These are phyloP conservation scores for Pseudogymnoascus sp. DNA, from an alignment of 2,329 filamentous ascomycete species.

Conservation along the genomic window DNA sequence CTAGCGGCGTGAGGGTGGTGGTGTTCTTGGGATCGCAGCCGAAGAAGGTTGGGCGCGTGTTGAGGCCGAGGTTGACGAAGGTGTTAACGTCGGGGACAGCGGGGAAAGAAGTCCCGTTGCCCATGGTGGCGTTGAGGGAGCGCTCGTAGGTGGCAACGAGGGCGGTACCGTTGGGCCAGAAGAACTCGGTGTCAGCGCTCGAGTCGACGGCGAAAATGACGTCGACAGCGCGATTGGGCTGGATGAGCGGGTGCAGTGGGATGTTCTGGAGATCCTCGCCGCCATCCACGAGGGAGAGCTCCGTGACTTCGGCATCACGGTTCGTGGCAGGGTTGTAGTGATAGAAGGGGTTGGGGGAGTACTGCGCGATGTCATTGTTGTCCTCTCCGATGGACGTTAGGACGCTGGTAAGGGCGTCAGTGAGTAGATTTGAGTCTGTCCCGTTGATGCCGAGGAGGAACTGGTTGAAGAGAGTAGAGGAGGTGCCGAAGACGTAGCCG, in stretches of 20 bases:
- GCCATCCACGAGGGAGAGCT: constrained; percentile 68
- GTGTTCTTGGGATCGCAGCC: constrained; percentile 63
- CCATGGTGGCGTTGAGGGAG: constrained; percentile 44
- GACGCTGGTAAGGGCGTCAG: constrained; percentile 41
- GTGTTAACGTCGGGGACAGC: constrained; percentile 65
- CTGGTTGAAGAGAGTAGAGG: constrained; percentile 75
- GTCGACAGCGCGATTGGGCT: constrained; percentile 63
- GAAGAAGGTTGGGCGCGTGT: constrained; percentile 69
- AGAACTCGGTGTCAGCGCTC: constrained; percentile 59
- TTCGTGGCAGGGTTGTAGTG: constrained; percentile 53
- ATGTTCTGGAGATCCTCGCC: constrained; percentile 73
- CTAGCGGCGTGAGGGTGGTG: constrained; percentile 49
- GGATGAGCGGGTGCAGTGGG: constrained; percentile 67
- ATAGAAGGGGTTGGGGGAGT: constrained; percentile 68
- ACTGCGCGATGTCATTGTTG: constrained; percentile 66
- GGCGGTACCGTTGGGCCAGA: constrained; percentile 71
- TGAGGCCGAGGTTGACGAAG: constrained; percentile 68
- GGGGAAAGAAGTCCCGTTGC: constrained; percentile 65
- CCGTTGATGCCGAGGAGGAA: constrained; percentile 58
- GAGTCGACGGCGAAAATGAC: constrained; percentile 75
- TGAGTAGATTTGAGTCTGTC: constrained; percentile 39
- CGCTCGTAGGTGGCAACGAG: constrained; percentile 67
- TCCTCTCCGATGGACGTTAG: constrained; percentile 46
- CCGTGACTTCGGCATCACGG: constrained; percentile 40
- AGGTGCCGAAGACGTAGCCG: constrained; percentile 80